phyloP scores from a whole-genome alignment of 2,329 filamentous ascomycete species.

The Alternaria brassicae region DNA sequence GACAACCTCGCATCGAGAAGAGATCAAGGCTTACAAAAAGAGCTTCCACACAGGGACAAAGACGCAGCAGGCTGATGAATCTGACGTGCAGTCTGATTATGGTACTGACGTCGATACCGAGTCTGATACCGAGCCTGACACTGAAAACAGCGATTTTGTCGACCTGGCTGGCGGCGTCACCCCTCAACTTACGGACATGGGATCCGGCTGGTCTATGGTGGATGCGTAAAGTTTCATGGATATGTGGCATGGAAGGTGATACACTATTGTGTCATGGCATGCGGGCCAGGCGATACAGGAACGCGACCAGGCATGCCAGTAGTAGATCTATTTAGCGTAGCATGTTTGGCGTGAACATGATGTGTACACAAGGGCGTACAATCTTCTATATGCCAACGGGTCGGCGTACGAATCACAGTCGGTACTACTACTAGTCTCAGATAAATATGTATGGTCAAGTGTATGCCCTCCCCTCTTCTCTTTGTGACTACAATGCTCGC shows the following conservation, averaged over 20 bases:
- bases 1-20: not conserved
- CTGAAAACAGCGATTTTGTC: not conserved
- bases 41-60: not conserved
- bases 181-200: conserved; percentile 6
- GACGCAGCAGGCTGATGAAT: not conserved
- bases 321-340: not conserved
- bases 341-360: not conserved
- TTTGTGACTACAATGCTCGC: not conserved
- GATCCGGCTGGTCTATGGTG: conserved; percentile 15
- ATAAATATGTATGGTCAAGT: not conserved
- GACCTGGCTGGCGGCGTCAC: conserved; percentile 15
- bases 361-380: not conserved
- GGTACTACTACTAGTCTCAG: not conserved
- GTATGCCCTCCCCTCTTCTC: too few species aligned
- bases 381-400: not conserved
- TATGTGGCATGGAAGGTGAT: not conserved
- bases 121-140: conserved; percentile 7
- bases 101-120: conserved; percentile 5
- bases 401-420: not conserved
- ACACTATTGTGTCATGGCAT: not conserved
- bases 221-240: not conserved
- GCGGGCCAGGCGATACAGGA: not conserved
- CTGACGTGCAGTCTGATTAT: not conserved
- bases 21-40: not conserved
- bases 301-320: not conserved